Conservation (phyloP, 2,329 filamentous ascomycete species). For the Sporothrix variecibatus region DNA sequence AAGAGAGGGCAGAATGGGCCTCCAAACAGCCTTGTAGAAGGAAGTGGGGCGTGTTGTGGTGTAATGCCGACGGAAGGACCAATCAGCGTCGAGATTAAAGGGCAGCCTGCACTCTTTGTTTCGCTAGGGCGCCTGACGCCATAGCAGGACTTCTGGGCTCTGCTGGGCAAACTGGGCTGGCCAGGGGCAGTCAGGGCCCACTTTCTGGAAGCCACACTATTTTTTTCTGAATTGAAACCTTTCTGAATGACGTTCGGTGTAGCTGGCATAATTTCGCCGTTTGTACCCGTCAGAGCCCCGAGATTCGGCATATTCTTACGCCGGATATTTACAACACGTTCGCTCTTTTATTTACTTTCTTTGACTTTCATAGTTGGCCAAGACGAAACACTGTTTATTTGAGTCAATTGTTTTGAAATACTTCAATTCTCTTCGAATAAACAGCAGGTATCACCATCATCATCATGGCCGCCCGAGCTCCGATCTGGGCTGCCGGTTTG, state of each 20-base stretch:
- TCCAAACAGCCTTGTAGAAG: slow-evolving; percentile 16
- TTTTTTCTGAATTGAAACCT: not conserved
- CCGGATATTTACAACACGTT: not conserved
- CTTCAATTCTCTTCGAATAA: not conserved
- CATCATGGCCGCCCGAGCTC: slow-evolving; percentile 5
- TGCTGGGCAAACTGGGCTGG: not conserved
- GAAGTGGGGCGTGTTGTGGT: not conserved
- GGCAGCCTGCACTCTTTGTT: slow-evolving; percentile 8
- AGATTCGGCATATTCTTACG: not conserved
- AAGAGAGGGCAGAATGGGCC: not conserved
- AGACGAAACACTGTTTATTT: not conserved
- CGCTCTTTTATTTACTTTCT: not conserved
- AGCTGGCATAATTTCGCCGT: slow-evolving; percentile 1
- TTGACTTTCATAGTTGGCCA: not conserved
- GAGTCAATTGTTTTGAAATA: not conserved
- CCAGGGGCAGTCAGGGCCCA: not conserved
- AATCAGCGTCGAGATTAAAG: slow-evolving; percentile 19
- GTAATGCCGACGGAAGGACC: not conserved
- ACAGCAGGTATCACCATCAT: not conserved
- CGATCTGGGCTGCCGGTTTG: slow-evolving; percentile 17
- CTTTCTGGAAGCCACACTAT: not conserved
- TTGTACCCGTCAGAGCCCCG: not conserved
- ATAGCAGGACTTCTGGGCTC: not conserved
- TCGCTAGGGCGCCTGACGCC: slow-evolving; percentile 1
- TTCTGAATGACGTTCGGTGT: slow-evolving; percentile 6